Conservation (phyloP, 2,329 filamentous ascomycete species). For the Chaetomiaceae sp. region DNA sequence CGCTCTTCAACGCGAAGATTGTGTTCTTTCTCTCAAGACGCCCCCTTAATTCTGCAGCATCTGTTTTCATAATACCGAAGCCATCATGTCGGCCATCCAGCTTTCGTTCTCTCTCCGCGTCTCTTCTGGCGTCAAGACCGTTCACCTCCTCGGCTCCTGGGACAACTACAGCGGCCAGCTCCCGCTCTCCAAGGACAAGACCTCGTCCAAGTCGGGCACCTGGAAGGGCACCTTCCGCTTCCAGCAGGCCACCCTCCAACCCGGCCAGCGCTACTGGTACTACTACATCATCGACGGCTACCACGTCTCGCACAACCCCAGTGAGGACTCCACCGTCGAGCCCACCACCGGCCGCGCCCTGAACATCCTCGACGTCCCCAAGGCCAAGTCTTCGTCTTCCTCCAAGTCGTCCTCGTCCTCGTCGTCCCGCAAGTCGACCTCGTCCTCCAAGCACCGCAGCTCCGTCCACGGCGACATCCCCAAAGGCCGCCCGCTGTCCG, state of each 20-base stretch:
- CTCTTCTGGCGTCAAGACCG: slow-evolving; percentile 92
- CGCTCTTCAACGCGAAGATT: slow-evolving; percentile 35
- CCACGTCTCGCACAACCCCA: slow-evolving; percentile 94
- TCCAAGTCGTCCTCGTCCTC: slow-evolving; percentile 40
- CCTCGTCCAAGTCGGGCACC: slow-evolving; percentile 75
- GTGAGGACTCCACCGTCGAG: slow-evolving; percentile 81
- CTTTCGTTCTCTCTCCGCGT: slow-evolving; percentile 94
- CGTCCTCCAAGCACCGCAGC: slow-evolving; percentile 36
- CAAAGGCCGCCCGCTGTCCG: slow-evolving; percentile 81
- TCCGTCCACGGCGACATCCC: slow-evolving; percentile 61
- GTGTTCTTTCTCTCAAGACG: slow-evolving; percentile 32
- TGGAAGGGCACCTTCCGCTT: slow-evolving; percentile 98
- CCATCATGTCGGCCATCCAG: slow-evolving; percentile 81
- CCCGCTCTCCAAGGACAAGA: slow-evolving; percentile 83
- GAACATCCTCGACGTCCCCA: slow-evolving; percentile 93
- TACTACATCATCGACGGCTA: slow-evolving; percentile 99
- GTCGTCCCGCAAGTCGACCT: slow-evolving; percentile 40
- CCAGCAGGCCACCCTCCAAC: slow-evolving; percentile 76
- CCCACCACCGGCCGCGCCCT: slow-evolving; percentile 94
- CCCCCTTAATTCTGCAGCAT: slow-evolving; percentile 23
- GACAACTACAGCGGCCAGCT: slow-evolving; percentile 95
- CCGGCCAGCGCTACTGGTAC: slow-evolving; percentile 97
- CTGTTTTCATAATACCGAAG: slow-evolving; percentile 27
- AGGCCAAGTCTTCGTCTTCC: slow-evolving; percentile 39
- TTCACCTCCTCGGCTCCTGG: slow-evolving; percentile 96